These are phyloP conservation scores for Mortierella sp. DNA, from an alignment of 371 early-diverging fungal species.

Conservation along the genomic window DNA sequence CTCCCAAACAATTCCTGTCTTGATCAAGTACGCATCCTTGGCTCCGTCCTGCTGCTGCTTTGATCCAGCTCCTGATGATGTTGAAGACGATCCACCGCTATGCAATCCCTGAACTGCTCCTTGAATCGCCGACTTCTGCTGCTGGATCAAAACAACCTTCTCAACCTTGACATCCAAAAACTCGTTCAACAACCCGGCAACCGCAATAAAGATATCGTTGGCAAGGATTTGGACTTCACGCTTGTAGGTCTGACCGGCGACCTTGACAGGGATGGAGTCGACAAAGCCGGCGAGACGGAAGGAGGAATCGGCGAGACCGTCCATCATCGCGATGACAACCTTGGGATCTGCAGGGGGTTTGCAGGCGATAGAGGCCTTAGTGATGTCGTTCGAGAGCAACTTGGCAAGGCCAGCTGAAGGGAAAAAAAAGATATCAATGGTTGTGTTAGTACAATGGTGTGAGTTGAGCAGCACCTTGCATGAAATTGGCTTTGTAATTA, in stretches of 20 bases:
- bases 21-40: constrained; percentile 48
- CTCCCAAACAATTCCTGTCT: constrained; percentile 55
- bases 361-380: constrained; percentile 49
- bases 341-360: constrained; percentile 56
- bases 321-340: constrained; percentile 48
- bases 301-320: constrained; percentile 45
- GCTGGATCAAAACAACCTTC: constrained; percentile 38
- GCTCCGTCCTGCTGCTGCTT: constrained; percentile 5
- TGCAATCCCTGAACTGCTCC: constrained; percentile 15
- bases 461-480: neutral
- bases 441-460: neutral
- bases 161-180: constrained; percentile 43
- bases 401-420: constrained; percentile 43
- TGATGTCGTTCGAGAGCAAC: constrained; percentile 46
- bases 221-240: constrained; percentile 43
- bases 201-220: constrained; percentile 51
- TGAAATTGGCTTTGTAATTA: neutral
- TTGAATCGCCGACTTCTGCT: constrained; percentile 16
- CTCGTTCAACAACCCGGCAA: constrained; percentile 48
- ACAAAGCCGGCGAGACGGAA: constrained; percentile 57
- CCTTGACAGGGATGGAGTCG: constrained; percentile 49
- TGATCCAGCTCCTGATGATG: neutral
- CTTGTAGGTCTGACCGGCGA: constrained; percentile 53
- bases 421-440: neutral
- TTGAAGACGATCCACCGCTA: neutral